A percentile compares a stretch with the other conserved stretches of the same genome.
phyloP scores from a whole-genome alignment of 2,329 filamentous ascomycete species.

The Calonectria multiphialidica region DNA sequence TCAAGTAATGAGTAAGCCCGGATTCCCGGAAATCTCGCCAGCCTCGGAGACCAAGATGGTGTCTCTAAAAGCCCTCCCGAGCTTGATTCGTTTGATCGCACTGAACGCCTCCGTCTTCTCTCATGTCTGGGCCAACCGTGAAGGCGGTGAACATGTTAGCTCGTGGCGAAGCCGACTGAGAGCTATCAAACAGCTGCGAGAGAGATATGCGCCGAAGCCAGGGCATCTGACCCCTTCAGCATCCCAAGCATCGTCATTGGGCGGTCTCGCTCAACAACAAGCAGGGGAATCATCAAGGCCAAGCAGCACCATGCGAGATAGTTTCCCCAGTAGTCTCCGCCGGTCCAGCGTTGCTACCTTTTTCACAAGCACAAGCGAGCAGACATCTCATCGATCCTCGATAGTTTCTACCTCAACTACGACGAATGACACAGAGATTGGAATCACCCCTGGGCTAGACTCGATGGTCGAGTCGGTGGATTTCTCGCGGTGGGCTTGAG shows the following conservation, averaged over 20 bases:
- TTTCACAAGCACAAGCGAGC: constrained; percentile 69
- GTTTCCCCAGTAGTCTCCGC: constrained; percentile 67
- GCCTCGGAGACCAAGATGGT: constrained; percentile 92
- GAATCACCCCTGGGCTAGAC: constrained; percentile 44
- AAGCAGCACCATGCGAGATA: constrained; percentile 67
- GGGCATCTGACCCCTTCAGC: constrained; percentile 41
- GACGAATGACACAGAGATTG: constrained; percentile 67
- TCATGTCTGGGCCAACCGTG: constrained; percentile 84
- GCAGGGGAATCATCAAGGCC: constrained; percentile 52
- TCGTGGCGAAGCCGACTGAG: constrained; percentile 90
- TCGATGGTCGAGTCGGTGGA: constrained; percentile 53
- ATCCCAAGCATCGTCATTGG: constrained; percentile 46
- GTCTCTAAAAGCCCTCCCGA: constrained; percentile 82
- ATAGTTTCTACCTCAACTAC: constrained; percentile 65
- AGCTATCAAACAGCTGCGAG: constrained; percentile 85
- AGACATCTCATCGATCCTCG: constrained; percentile 70
- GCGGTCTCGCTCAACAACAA: constrained; percentile 40
- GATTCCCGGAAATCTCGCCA: constrained; percentile 92
- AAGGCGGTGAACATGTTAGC: constrained; percentile 85
- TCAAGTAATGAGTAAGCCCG: constrained; percentile 87
- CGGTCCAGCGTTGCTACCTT: constrained; percentile 76
- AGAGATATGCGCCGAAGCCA: constrained; percentile 68
- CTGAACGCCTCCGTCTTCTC: constrained; percentile 96
- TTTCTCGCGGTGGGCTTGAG: constrained; percentile 54
- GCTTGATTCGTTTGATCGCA: constrained; percentile 88